Base-by-base conservation (phyloP, 768 basidiomycete species). In the Leccinum longicurvipes region DNA sequence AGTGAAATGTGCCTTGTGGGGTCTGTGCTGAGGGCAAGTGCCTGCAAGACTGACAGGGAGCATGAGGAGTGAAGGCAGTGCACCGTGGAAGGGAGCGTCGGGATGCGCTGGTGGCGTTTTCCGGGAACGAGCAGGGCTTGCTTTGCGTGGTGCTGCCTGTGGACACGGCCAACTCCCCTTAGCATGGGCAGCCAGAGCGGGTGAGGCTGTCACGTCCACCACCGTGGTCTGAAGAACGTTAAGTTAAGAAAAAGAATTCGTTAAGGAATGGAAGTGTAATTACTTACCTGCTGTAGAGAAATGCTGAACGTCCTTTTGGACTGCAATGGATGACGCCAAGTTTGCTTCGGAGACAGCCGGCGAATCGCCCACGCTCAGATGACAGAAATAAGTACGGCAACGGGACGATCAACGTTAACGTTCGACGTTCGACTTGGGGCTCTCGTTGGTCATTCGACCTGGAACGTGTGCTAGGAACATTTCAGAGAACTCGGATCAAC, bases 181-280 rank as follows among this genome's bases (percentile, higher is more conserved):
- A 84, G 85, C 86, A 89, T 89, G 82, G 82, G 84, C 84, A 82
- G 79, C 76, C 78, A 77, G 78, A 63, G 61, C 55, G 71, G 60
- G 64, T 62, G 67, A 63, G 71, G 65, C 64, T 60, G 65, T 64
- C 71, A 63, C 66, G 67, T 67, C 66, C 66, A 67, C 72, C 72
- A 69, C 72, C 68, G 72, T 72, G 68, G 60, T 63, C 67, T 74
- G 52, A 55, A 53, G 55, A 56, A 60, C 50, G 58, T 54, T 51
- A 53, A 34, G 10, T 31, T 10, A n/a, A 36, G 17, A n/a, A 36
- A n/a, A 36, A 36, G n/a, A n/a, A n/a, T 11, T 41, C 36, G 28
- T 29, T 29, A 12, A 32, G 3, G 19, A 12, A 25, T 11, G 24
- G 39, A 5, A 41, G n/a, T n/a, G n/a, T n/a, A 41, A 15, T 31